phyloP scores from a whole-genome alignment of 1,284 basidiomycete genomes.

The Moesziomyces antarcticus region DNA sequence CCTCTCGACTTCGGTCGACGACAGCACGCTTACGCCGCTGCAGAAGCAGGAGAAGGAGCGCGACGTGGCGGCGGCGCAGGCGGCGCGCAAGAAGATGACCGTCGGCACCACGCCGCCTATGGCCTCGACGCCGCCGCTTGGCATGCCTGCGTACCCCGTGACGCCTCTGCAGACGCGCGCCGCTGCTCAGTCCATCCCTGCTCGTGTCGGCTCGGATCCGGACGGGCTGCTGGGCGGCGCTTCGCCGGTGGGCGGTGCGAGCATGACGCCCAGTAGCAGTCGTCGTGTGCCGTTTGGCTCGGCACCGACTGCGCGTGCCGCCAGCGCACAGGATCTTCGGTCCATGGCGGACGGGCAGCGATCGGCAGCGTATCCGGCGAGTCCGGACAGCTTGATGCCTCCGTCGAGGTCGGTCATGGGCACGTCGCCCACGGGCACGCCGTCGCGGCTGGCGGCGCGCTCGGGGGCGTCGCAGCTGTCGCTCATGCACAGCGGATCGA shows the following conservation, averaged over 20 bases:
- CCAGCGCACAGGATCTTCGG: slow-evolving; percentile 51
- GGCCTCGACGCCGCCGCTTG: slow-evolving; percentile 18
- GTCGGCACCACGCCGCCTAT: slow-evolving; percentile 5
- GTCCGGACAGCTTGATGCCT: slow-evolving; percentile 52
- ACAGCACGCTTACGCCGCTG: slow-evolving; percentile 29
- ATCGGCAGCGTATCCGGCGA: slow-evolving; percentile 30
- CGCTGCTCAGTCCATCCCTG: slow-evolving; percentile 14
- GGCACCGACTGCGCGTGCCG: slow-evolving; percentile 44
- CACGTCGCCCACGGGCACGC: slow-evolving; percentile 42
- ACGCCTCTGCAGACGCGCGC: slow-evolving; percentile 29
- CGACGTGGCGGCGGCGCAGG: slow-evolving; percentile 50
- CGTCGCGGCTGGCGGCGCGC: slow-evolving; percentile 35
- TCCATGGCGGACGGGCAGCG: slow-evolving; percentile 34
- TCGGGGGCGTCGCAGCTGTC: slow-evolving; percentile 58
- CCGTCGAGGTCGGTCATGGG: slow-evolving; percentile 54
- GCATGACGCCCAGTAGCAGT: slow-evolving; percentile 18
- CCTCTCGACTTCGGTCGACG: slow-evolving; percentile 21
- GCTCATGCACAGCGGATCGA: slow-evolving; percentile 67
- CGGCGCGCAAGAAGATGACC: slow-evolving; percentile 46
- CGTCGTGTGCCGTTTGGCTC: slow-evolving; percentile 29
- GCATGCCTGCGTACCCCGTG: slow-evolving; percentile 15
- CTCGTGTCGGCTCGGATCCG: slow-evolving; percentile 20
- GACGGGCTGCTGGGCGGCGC: slow-evolving; percentile 10
- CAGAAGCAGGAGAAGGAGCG: slow-evolving; percentile 52
- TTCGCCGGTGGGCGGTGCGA: not conserved